Evolutionary conservation across 495 filamentous ascomycete species (phyloP).

Genomic region (Viridothelium virens): DNA sequence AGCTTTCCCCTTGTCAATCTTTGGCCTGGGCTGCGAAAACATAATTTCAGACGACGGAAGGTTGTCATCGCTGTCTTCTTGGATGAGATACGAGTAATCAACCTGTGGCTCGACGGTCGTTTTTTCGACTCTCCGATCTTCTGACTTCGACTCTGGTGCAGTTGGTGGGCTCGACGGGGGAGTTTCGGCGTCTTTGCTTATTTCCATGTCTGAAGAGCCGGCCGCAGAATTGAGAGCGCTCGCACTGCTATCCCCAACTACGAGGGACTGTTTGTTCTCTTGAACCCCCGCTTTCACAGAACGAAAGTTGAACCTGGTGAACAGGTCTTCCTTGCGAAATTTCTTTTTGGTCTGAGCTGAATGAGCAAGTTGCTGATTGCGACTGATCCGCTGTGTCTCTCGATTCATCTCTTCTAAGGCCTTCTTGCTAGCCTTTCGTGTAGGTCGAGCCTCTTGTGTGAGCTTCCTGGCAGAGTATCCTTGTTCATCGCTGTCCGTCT

Average conservation of each 20-base stretch:
- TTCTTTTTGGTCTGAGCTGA: constrained; percentile 87
- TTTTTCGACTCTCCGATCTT: background rate
- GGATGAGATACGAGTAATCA: constrained; percentile 8
- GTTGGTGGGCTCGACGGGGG: constrained; percentile 36
- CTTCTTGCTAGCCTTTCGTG: constrained; percentile 89
- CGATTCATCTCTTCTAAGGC: constrained; percentile 89
- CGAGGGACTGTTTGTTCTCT: background rate
- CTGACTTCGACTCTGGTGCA: background rate
- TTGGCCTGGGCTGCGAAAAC: constrained; percentile 22
- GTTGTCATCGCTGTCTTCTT: constrained; percentile 14
- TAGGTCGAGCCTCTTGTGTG: constrained; percentile 57
- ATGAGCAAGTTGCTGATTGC: constrained; percentile 87
- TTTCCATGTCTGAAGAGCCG: constrained; percentile 43
- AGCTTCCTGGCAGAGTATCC: constrained; percentile 51
- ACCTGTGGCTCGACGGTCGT: background rate
- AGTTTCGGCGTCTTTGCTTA: constrained; percentile 38
- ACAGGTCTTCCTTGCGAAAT: constrained; percentile 73
- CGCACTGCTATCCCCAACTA: background rate
- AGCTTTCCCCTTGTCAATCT: constrained; percentile 45
- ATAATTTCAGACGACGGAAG: constrained; percentile 14
- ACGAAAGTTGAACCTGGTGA: constrained; percentile 74
- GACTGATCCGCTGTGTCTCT: constrained; percentile 83
- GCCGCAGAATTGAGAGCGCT: constrained; percentile 21
- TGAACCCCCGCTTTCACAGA: background rate
- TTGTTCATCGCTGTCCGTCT: constrained; percentile 42